Percentiles rank a stretch among this genome's conserved stretches.
Conservation (phyloP, 495 filamentous ascomycete species). For the Penicillium alfredii region DNA sequence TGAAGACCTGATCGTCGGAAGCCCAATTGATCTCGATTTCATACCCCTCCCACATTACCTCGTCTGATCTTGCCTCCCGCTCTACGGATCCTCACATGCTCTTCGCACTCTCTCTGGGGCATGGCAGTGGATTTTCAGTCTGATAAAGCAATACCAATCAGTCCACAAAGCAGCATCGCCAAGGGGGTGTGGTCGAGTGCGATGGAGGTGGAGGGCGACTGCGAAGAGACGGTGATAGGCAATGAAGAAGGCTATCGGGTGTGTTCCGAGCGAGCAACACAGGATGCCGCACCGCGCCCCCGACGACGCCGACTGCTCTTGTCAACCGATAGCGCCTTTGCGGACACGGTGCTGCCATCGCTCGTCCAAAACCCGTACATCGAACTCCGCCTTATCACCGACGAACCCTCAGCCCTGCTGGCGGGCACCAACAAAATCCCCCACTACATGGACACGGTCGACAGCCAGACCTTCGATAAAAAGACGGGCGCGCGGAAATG, state of each 20-base stretch:
- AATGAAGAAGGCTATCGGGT: conserved; percentile 13
- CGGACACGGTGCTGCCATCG: conserved; percentile 35
- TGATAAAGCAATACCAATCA: conserved; percentile 6
- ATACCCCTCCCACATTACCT: background rate
- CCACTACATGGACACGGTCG: conserved; percentile 45
- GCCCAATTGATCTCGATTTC: background rate
- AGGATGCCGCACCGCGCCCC: conserved; percentile 5
- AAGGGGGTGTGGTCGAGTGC: conserved; percentile 15
- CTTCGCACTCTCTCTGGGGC: conserved; percentile 4
- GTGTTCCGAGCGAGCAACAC: conserved; percentile 3
- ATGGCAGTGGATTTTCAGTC: conserved; percentile 27
- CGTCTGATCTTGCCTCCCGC: background rate
- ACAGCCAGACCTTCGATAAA: conserved; percentile 42
- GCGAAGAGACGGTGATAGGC: conserved; percentile 14
- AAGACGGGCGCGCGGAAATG: conserved; percentile 42
- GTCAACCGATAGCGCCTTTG: conserved; percentile 42
- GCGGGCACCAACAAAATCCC: conserved; percentile 41
- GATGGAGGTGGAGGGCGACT: conserved; percentile 31
- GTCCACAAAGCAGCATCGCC: conserved; percentile 4
- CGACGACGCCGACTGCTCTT: conserved; percentile 39
- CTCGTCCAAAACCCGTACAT: conserved; percentile 36
- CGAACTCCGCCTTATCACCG: conserved; percentile 43
- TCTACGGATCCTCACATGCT: background rate
- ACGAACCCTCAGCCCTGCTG: conserved; percentile 41
- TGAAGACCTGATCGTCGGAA: too few species aligned